phyloP scores from a whole-genome alignment of 176 grass and related monocot species.

The Carex littledalei region DNA sequence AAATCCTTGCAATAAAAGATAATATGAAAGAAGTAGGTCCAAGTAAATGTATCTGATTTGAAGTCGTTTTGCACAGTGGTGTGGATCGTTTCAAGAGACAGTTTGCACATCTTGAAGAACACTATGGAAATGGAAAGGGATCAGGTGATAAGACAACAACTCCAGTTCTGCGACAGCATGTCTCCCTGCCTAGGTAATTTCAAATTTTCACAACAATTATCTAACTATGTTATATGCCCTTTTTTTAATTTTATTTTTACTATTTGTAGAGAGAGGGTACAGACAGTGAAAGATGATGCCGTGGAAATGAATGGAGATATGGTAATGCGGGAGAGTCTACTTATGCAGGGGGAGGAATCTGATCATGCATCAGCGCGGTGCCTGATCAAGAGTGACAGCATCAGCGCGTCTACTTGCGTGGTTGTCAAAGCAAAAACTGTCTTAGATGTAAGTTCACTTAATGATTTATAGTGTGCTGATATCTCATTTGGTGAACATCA shows the following conservation, averaged over 20 bases:
- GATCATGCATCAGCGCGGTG: conserved; percentile 46
- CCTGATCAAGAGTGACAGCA: conserved; percentile 91
- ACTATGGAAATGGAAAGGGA: conserved; percentile 35
- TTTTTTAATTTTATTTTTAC: background rate
- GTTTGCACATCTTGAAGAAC: conserved; percentile 90
- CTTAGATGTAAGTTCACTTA: conserved; percentile 51
- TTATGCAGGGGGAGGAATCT: conserved; percentile 33
- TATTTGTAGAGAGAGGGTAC: conserved; percentile 60
- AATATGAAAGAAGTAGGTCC: background rate
- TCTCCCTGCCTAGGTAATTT: conserved; percentile 80
- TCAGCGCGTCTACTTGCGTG: conserved; percentile 75
- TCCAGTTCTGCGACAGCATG: conserved; percentile 57
- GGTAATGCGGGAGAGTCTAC: conserved; percentile 41
- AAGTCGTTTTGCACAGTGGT: conserved; percentile 43
- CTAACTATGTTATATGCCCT: background rate
- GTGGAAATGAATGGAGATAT: conserved; percentile 34
- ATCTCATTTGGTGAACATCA: background rate
- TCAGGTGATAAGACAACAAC: conserved; percentile 41
- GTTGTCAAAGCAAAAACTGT: conserved; percentile 49
- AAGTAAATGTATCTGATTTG: conserved; percentile 21
- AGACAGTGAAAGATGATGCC: conserved; percentile 43
- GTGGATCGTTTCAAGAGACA: conserved; percentile 94
- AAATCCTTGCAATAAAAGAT: background rate
- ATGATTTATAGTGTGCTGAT: background rate
- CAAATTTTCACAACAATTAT: background rate